A percentile compares a stretch with the other conserved stretches of the same genome.
Conservation (phyloP, 495 filamentous ascomycete genomes). For the Podospora pseudopauciseta region DNA sequence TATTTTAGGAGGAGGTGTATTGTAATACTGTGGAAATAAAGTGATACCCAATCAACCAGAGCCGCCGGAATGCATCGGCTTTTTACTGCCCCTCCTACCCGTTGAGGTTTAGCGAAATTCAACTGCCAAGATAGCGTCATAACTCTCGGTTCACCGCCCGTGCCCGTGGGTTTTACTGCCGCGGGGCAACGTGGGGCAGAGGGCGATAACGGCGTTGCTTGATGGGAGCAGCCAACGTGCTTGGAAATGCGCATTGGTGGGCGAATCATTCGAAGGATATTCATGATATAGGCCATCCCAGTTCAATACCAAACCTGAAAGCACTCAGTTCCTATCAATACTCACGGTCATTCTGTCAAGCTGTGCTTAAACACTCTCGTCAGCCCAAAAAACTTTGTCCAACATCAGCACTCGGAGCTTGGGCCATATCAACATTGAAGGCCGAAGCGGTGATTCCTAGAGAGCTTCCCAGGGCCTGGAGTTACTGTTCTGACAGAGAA, state of each 20-base stretch:
- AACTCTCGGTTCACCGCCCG: constrained; percentile 26
- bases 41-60: constrained; percentile 14
- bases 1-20: neutral
- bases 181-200: constrained; percentile 24
- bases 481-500: neutral
- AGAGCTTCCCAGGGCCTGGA: constrained; percentile 1
- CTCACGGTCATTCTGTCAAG: neutral
- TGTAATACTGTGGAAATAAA: neutral
- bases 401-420: neutral
- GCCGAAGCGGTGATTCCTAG: constrained; percentile 5
- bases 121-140: constrained; percentile 22
- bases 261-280: neutral
- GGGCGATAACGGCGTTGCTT: constrained; percentile 29
- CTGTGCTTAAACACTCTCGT: neutral
- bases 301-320: neutral
- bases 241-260: neutral
- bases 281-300: neutral
- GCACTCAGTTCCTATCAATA: neutral
- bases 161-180: constrained; percentile 31
- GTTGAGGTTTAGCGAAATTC: constrained; percentile 23
- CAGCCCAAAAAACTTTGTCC: neutral
- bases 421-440: neutral
- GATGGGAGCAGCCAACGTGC: neutral
- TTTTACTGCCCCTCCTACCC: constrained; percentile 28
- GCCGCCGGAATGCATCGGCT: constrained; percentile 1